These are phyloP conservation scores for Sugiyamaella lignohabitans DNA, from an alignment of 805 yeast genomes.

Conservation along the genomic window DNA sequence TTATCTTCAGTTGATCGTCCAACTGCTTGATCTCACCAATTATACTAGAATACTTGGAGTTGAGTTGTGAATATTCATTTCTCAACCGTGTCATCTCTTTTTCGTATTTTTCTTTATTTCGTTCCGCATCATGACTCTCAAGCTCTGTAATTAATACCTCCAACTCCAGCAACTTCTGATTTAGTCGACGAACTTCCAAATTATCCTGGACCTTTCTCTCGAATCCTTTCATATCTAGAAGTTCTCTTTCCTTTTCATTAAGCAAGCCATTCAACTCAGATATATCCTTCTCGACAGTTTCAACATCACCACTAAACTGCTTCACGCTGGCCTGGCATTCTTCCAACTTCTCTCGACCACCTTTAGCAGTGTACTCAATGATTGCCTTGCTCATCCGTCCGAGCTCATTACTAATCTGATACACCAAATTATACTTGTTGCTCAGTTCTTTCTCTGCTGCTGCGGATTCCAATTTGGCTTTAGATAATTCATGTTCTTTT, in stretches of 20 bases:
- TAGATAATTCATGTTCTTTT: conserved; percentile 6
- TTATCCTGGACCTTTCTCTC: conserved; percentile 62
- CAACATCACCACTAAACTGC: conserved; percentile 18
- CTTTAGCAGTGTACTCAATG: conserved; percentile 11
- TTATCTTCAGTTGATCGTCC: conserved; percentile 55
- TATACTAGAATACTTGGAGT: conserved; percentile 64
- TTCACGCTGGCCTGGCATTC: conserved; percentile 26
- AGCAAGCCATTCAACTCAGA: conserved; percentile 17
- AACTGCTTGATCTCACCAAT: conserved; percentile 83
- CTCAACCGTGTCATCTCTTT: conserved; percentile 46
- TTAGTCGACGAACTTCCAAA: conserved; percentile 47
- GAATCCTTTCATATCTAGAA: conserved; percentile 53
- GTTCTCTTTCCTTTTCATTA: conserved; percentile 35
- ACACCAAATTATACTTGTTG: conserved; percentile 1
- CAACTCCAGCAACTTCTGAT: conserved; percentile 34
- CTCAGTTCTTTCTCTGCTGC: conserved; percentile 10
- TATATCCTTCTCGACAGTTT: conserved; percentile 23
- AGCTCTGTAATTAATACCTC: conserved; percentile 39
- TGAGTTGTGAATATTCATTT: conserved; percentile 45
- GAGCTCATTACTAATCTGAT: conserved; percentile 8
- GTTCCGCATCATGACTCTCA: conserved; percentile 53
- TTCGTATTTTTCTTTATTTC: conserved; percentile 55
- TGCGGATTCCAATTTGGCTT: conserved; percentile 12
- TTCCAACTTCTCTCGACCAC: conserved; percentile 10
- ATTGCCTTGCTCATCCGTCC: conserved; percentile 7